A percentile compares a stretch with the other conserved stretches of the same genome.
These are phyloP conservation scores for Tuber calosporum DNA, from an alignment of 495 filamentous ascomycete genomes.

Conservation along the genomic window DNA sequence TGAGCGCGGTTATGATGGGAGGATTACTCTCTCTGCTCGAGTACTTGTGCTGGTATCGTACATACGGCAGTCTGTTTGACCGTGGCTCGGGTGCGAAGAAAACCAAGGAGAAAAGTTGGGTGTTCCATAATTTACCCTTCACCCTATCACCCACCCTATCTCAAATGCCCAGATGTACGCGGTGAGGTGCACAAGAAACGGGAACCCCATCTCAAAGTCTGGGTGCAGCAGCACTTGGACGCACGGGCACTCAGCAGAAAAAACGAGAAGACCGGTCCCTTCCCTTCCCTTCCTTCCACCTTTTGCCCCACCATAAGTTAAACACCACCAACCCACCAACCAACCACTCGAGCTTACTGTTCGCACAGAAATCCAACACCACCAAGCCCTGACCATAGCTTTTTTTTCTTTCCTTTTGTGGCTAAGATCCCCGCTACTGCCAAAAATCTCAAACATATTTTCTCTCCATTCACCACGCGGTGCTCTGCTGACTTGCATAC, in stretches of 20 bases:
- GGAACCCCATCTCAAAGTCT: not conserved
- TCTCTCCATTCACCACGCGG: not conserved
- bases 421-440: not conserved
- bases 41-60: not conserved
- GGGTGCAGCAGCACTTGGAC: not conserved
- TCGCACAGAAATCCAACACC: not conserved
- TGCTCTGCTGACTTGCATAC: not conserved
- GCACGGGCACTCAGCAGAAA: conserved; percentile 5
- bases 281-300: not conserved
- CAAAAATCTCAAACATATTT: not conserved
- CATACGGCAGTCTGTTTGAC: no score
- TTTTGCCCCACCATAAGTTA: not conserved
- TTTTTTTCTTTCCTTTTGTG: not conserved
- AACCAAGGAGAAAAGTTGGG: not conserved
- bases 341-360: not conserved
- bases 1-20: not conserved
- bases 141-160: not conserved
- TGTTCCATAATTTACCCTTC: not conserved
- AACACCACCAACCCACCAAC: not conserved
- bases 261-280: not conserved
- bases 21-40: no score
- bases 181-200: not conserved
- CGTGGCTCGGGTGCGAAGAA: not conserved
- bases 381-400: not conserved
- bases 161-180: not conserved